Evolutionary conservation across 441 rosid species (phyloP).

Genomic region (Brassica balearica): DNA sequence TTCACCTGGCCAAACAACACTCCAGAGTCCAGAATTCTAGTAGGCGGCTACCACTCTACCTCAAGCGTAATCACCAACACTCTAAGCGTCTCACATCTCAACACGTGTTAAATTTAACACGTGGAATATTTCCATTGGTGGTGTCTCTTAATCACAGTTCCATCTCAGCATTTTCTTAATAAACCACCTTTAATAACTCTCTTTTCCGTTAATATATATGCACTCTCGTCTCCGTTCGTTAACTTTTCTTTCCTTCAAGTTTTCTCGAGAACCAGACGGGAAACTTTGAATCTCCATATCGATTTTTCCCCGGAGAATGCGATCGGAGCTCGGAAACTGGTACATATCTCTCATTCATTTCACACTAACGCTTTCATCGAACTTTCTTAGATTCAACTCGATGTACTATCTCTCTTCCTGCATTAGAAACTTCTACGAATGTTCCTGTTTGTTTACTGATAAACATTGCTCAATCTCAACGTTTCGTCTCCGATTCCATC

Average conservation of each 20-base stretch:
- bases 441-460: constrained; percentile 17
- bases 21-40: constrained; percentile 32
- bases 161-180: constrained; percentile 23
- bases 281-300: constrained; percentile 33
- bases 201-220: constrained; percentile 23
- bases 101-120: constrained; percentile 56
- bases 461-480: constrained; percentile 25
- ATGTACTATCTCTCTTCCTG: neutral
- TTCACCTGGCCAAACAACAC: constrained; percentile 18
- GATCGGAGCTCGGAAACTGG: constrained; percentile 48
- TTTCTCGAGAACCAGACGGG: constrained; percentile 33
- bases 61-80: constrained; percentile 42
- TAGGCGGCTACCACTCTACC: neutral
- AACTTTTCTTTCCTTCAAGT: neutral
- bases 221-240: constrained; percentile 16
- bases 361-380: neutral
- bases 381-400: constrained; percentile 11
- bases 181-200: constrained; percentile 20
- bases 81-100: constrained; percentile 40
- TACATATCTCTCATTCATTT: constrained; percentile 13
- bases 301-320: constrained; percentile 45
- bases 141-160: neutral
- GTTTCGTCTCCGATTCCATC: constrained; percentile 2
- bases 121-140: constrained; percentile 47
- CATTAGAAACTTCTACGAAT: constrained; percentile 7